Percentiles rank a stretch among this genome's conserved stretches.
phyloP scores from a whole-genome alignment of 2,329 filamentous ascomycete species.

The Claviceps citrina region DNA sequence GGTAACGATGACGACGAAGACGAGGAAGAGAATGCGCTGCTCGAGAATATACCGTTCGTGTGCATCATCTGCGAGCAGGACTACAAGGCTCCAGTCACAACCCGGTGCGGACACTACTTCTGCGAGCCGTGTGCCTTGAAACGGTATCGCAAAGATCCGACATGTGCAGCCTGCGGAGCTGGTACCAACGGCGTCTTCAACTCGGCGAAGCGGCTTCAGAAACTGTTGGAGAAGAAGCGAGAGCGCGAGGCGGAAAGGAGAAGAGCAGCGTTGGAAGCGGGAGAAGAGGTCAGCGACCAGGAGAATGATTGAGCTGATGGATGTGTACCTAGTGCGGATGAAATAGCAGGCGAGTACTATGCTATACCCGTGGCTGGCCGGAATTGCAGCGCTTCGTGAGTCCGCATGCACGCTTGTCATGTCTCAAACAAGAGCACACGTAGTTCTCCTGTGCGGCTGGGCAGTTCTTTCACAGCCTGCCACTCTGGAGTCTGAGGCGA shows the following conservation, averaged over 20 bases:
- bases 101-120: slow-evolving; percentile 90
- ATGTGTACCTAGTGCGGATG: no score
- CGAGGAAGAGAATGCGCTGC: slow-evolving; percentile 42
- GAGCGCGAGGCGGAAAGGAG: slow-evolving; percentile 43
- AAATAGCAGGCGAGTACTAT: no score
- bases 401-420: no score
- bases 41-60: slow-evolving; percentile 76
- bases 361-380: no score
- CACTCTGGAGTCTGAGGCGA: no score
- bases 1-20: slow-evolving; percentile 40
- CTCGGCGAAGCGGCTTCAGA: slow-evolving; percentile 66
- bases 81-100: slow-evolving; percentile 70
- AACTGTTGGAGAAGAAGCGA: slow-evolving; percentile 60
- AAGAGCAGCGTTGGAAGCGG: slow-evolving; percentile 35
- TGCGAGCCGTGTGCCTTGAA: slow-evolving; percentile 81
- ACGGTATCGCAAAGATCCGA: slow-evolving; percentile 72
- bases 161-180: slow-evolving; percentile 70
- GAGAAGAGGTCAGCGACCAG: slow-evolving; percentile 33
- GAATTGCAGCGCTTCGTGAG: no score
- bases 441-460: no score
- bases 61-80: slow-evolving; percentile 72
- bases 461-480: no score
- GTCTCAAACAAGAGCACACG: no score
- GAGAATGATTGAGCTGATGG: slow-evolving; percentile 13
- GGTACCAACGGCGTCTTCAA: slow-evolving; percentile 87